Evolutionary conservation across 2,329 filamentous ascomycete species (phyloP).

Genomic region (Exutisphaerella laricina): DNA sequence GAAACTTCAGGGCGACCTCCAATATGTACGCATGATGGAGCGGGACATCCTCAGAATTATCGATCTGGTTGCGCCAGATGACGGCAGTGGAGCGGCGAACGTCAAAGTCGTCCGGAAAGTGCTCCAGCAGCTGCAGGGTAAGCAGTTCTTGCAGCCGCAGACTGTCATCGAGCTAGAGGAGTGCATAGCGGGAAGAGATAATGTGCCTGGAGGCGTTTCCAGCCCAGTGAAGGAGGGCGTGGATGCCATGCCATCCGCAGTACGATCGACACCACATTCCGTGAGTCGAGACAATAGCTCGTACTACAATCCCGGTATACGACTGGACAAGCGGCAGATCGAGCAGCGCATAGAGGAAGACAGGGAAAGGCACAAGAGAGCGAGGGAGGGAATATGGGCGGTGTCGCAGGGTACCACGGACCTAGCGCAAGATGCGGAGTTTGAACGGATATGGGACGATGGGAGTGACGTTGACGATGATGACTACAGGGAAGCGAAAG

Average conservation of each 20-base stretch:
- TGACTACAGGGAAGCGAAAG: constrained; percentile 68
- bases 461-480: constrained; percentile 82
- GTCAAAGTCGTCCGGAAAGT: constrained; percentile 79
- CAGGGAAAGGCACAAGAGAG: constrained; percentile 84
- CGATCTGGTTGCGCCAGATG: constrained; percentile 81
- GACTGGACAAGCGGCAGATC: constrained; percentile 78
- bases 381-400: constrained; percentile 91
- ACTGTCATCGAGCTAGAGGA: constrained; percentile 76
- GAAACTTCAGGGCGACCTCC: constrained; percentile 65
- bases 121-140: constrained; percentile 48
- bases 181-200: constrained; percentile 71
- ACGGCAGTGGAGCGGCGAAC: constrained; percentile 85
- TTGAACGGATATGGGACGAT: constrained; percentile 79
- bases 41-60: constrained; percentile 87
- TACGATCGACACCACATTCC: constrained; percentile 23
- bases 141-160: constrained; percentile 66
- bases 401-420: constrained; percentile 46
- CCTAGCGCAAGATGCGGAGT: constrained; percentile 61
- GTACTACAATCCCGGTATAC: constrained; percentile 29
- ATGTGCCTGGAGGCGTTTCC: constrained; percentile 14
- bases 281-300: constrained; percentile 16
- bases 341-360: constrained; percentile 98
- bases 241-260: constrained; percentile 3
- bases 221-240: constrained; percentile 11
- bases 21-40: constrained; percentile 92